Base-by-base conservation (phyloP, 164 flowering plant species). In the Nelumbo lutea region DNA sequence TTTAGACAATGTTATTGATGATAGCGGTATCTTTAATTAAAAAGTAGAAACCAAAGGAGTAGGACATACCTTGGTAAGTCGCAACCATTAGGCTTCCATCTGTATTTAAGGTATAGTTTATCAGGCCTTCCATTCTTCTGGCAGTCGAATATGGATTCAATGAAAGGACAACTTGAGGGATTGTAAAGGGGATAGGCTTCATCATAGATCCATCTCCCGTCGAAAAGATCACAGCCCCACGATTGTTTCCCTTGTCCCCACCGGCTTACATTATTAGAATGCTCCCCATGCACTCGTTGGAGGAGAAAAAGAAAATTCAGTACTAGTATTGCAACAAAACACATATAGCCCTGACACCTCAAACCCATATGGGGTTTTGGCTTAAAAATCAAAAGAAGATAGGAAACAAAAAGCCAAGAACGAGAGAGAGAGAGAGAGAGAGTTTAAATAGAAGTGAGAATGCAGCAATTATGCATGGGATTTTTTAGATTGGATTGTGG, bases 61-160 rank as follows among this genome's bases (percentile, higher is more conserved):
- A 9, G 52, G 6, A 1, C 55, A 59, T 78, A 82, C 89, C 83
- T 82, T 13, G 59, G 41, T 13, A 86, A 65, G 8, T 75, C 67
- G 62, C 87, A 84, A 68, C 27, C 72, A 10, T 42, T 69, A 5
- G 89, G 89, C 67, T 82, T 74, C 89, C 89, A 85, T 67, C 80
- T 55, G 72, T 76, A 85, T 8, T 72, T 60, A 77, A 85, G 77
- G 69, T 76, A 84, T 62, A 3, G 42, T 8, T 40, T 76, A 76
- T 86, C 89, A 3, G 75, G 78, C 11, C 89, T 84, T n/a, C 87
- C 87, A 59, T 86, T 81, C 55, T 55, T 71, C 62, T 48, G 62
- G 71, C 89, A 86, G 8, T 58, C 66, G 80, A 84, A 86, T 68
- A 81, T 80, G 0, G 71, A 53, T 50, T 78, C 78, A 6, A 86